Base-by-base conservation (phyloP, 2,329 filamentous ascomycete species). In the Fusarium falciforme region DNA sequence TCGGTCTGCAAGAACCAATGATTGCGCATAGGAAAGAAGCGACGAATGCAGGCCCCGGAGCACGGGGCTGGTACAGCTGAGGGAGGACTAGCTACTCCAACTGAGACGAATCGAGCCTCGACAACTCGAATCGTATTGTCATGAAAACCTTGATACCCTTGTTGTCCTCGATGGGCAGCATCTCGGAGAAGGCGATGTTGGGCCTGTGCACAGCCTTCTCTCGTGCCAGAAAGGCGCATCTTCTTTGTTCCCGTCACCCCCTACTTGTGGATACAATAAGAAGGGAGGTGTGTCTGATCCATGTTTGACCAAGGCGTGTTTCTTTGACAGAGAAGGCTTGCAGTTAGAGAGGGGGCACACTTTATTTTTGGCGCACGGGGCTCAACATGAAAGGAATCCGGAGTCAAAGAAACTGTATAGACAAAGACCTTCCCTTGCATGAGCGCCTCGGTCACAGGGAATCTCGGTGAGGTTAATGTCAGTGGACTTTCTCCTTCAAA, bases 1-100 rank as follows among this genome's bases (percentile, higher is more conserved):
- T 95, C 78, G 85, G 92, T 29, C 94, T 98, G 74, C 88, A 85
- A n/a, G 87, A 94, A 73, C 87, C 93, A 2, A 92, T 98, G 82
- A 98, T 99, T 71, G 89, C 92, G n/a, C 93, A 98, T 81, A 90
- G 96, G 17, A 85, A 89, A 71, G 91, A 94, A 72, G 85, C 89
- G 66, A 82, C 82, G 8, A 82, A 81, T 33, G 81, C 85, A 31
- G 87, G 87, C 2, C 88, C 89, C 7, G 90, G 88, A 3, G 87
- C 87, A 14, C 83, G 87, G 38, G 89, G 91, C 27, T 94, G 93
- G 93, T 93, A 94, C 79, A 89, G 87, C 73, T 93, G 57, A 27
- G 38, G 49, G 29, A 33, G 44, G 29, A 40, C 38, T 20, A 35
- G 52, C 31, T 12, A 33, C 52, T 36, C 17, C 25, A 16, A 29